A percentile compares a stretch with the other conserved stretches of the same genome.
Evolutionary conservation across 169 alveolate species (phyloP).

Genomic region (Eimeria tenella): DNA sequence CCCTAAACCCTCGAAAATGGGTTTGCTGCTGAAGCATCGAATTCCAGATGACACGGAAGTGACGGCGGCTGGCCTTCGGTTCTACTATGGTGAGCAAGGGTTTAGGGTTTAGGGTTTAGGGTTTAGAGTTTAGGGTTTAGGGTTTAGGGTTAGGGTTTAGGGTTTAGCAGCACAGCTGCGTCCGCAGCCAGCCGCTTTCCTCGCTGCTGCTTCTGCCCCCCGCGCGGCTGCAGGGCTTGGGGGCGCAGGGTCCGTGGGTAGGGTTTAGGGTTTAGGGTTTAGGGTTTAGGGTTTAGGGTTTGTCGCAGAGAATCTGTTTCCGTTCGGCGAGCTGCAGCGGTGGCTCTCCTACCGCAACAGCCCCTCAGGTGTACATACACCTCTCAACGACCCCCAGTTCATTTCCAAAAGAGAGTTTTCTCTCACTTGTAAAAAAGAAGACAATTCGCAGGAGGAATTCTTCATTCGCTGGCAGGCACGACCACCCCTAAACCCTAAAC

Average conservation of each 20-base stretch:
- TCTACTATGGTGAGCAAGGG: slow-evolving; percentile 14
- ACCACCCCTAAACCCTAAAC: no score
- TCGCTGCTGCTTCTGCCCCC: neutral
- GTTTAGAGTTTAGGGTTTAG: neutral
- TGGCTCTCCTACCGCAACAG: slow-evolving; percentile 39
- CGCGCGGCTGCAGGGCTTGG: no score
- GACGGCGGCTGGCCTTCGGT: slow-evolving; percentile 26
- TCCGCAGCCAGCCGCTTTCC: no score
- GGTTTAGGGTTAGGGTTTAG: slow-evolving; percentile 6
- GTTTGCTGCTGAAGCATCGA: neutral
- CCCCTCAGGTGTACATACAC: neutral
- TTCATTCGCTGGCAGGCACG: slow-evolving; percentile 63
- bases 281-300: neutral
- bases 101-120: slow-evolving; percentile 11
- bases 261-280: neutral
- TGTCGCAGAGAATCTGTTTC: slow-evolving; percentile 42
- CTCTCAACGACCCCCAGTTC: slow-evolving; percentile 52
- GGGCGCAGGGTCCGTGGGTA: no score
- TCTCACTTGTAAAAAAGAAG: slow-evolving; percentile 28
- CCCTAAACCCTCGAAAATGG: neutral
- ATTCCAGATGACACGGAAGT: neutral
- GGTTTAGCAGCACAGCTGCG: no score
- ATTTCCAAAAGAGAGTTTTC: slow-evolving; percentile 46
- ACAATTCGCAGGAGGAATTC: slow-evolving; percentile 35
- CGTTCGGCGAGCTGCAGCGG: slow-evolving; percentile 30